Base-by-base conservation (phyloP, 768 basidiomycete species). In the Daedaleopsis sinensis region DNA sequence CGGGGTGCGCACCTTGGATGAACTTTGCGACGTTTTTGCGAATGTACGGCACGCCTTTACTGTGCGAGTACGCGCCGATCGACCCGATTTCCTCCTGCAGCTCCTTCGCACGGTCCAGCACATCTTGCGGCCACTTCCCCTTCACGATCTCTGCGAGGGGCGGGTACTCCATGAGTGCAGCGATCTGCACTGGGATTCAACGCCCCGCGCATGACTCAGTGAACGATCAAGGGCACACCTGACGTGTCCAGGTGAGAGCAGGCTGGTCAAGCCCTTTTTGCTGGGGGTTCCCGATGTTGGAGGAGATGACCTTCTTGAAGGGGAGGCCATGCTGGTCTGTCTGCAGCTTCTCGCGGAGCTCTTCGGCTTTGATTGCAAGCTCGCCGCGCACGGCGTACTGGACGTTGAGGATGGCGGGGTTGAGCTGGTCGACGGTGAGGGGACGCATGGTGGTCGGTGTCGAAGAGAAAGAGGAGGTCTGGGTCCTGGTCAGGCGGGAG, bases 241-340 rank as follows among this genome's bases (percentile, higher is more conserved):
- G 96, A 57, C 96, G 82, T 61, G 87, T 84, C 73, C 93, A 98
- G 5, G 96, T 97, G 62, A 98, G 85, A 2, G 96, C 93, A 6
- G 89, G 84, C 72, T 99, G 96, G 75, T 98, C 88, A 55, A 99
- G 82, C 0, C 95, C 95, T 67, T 88, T 89, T 76, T 98, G 96
- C 76, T 99, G 96, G 0, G 97, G 96, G 71, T 99, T 98, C 11
- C 96, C 96, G 62, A 99, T 99, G 78, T 98, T 99, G 63, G 94
- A 93, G 32, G 87, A 90, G 73, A 97, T 96, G 75, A 98, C 82
- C 67, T 86, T 84, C 72, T 87, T 83, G 76, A 98, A 99, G 16
- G 94, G 94, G 16, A 98, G 82, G 59, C 79, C 71, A 23, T 78
- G 76, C 58, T 81, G 52, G 0, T 61, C 65, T 6, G 52, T 75